Evolutionary conservation across 345 rosid species (phyloP), one percentile per base, ranked within the genome.

Genomic region (Lenwebbia sp.): DNA sequence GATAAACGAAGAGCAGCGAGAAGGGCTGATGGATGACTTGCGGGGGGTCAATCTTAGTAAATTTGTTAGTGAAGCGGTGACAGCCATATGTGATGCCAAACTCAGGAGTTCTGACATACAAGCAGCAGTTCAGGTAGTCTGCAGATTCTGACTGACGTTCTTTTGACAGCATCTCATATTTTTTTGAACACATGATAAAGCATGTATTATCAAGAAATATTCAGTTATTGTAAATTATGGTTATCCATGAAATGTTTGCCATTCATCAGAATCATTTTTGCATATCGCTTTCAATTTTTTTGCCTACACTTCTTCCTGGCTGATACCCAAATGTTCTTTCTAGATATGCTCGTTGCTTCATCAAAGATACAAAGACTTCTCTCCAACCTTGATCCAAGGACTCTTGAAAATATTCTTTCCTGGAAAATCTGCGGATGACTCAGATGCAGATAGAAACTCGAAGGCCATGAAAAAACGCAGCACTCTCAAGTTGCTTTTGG

Each of bases 391-490:
- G 88, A 87, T 91, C 54, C 98, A 98, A 88, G 98, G 98, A 82
- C 98, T 98, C 83, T 85, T 94, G 91, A 96, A 95, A 92, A 91
- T 96, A 82, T 98, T 96, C 92, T 92, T 91, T 88, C 99, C 97
- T 89, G 99, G 98, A 92, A 98, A 98, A 91, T 90, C 99, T 62
- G 94, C 91, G 37, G 98, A 98, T 82, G 99, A 98, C 88, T 86
- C 92, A 85, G 99, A 98, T 55, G 95, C 91, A 15, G 99, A 98
- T 87, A 93, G 88, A 90, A 96, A 93, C 89, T 91, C 92, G 85
- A 98, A 94, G 90, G 98, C 99, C 88, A 95, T 96, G 98, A 96
- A 96, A 88, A 98, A 95, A 85, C 96, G 98, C 87, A 96, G 99
- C 91, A 93, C 96, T 84, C 91, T 98, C 33, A 98, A 96, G 91